Base-by-base conservation (phyloP, 352 stramenopile genomes). In the Pythium phragmiticola region DNA sequence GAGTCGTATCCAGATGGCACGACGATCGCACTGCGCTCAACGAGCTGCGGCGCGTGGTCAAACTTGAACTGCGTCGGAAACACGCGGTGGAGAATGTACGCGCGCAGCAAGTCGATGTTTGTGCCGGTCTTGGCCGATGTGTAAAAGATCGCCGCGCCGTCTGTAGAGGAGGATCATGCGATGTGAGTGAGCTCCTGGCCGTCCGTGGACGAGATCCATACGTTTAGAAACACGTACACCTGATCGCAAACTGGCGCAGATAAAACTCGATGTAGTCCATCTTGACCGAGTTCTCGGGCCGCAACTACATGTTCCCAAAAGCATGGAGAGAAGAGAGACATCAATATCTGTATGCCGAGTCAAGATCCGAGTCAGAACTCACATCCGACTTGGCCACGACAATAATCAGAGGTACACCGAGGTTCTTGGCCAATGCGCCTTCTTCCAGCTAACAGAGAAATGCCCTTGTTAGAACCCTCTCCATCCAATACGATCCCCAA, bases 211-310 rank as follows among this genome's bases (percentile, higher is more conserved):
- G 17, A 33, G 45, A 26, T 14, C 17, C 9, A 9, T 52, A n/a
- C 2, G 34, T 16, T 11, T 30, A 3, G 26, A 51, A 21, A 41
- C 23, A 76, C 82, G 61, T 78, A 92, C 85, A 91, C 67, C 77
- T 77, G 69, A 94, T 85, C 11, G 82, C 82, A 57, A 89, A 88
- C 47, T 91, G 82, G 41, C 86, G 86, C 36, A 94, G 71, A 6
- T 76, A 84, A 56, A 82, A 93, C 70, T 94, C 82, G 42, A 93
- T 82, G 66, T 88, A 94, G 65, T 94, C 86, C 77, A 92, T 89
- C 63, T 93, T 90, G 19, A 91, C 66, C 7, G 86, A 92, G 69
- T 90, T 91, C 52, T 94, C 86, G 7, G 77, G 77, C 30, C 82
- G 78, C 50, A 89, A 58, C 82, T 89, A 39, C 11, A 42, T 42